These are phyloP conservation scores for Vanderwaltozyma verrucispora DNA, from an alignment of 805 yeast species.

Conservation along the genomic window DNA sequence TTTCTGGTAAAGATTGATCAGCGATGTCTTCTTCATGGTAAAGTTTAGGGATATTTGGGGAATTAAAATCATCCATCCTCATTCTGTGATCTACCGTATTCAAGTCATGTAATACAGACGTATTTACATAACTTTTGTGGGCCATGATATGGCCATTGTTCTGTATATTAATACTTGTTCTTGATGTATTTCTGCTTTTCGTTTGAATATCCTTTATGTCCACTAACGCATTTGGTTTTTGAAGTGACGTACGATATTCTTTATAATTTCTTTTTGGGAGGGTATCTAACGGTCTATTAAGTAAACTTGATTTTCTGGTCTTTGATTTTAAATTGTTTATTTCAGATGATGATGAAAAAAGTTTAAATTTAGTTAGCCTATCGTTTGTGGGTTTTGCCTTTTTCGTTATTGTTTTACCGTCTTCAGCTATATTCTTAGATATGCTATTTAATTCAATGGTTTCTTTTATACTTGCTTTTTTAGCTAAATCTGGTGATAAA, in stretches of 20 bases:
- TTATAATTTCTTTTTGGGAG: neutral
- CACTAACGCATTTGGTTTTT: neutral
- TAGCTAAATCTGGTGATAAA: too few species aligned
- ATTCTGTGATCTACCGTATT: conserved; percentile 25
- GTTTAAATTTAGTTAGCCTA: conserved; percentile 23
- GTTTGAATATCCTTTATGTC: neutral
- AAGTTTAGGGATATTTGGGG: conserved; percentile 1
- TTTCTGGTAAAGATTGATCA: conserved; percentile 35
- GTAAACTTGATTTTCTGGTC: neutral
- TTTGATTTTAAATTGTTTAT: neutral
- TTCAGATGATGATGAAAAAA: conserved; percentile 10
- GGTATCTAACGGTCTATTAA: neutral
- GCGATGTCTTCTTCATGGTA: conserved; percentile 3
- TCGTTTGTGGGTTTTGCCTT: conserved; percentile 9
- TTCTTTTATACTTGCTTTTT: too few species aligned
- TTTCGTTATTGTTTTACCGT: too few species aligned
- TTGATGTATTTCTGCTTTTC: neutral
- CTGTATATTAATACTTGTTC: neutral
- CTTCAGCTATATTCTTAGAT: too few species aligned
- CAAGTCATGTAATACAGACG: conserved; percentile 19
- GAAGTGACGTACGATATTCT: neutral
- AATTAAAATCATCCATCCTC: conserved; percentile 11
- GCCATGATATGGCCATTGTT: neutral
- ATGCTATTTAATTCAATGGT: too few species aligned
- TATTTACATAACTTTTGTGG: neutral